Percentiles rank a stretch among this genome's conserved stretches.
phyloP scores from a whole-genome alignment of 306 rosid species.

The Astragalus glycyphyllos region DNA sequence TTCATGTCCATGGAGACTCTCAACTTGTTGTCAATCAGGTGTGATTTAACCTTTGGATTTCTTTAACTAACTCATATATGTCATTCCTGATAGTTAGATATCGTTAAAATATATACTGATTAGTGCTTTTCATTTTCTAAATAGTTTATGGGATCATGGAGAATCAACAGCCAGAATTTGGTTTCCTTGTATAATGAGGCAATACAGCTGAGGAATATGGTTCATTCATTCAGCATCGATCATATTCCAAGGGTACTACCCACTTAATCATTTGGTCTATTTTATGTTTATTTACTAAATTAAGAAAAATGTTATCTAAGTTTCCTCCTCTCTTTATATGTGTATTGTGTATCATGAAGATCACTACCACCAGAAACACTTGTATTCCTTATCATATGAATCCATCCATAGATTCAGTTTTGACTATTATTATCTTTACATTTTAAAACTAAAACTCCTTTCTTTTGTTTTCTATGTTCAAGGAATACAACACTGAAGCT shows the following conservation, averaged over 20 bases:
- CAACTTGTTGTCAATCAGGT: conserved; percentile 92
- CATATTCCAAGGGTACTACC: conserved; percentile 77
- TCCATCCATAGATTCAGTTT: not conserved
- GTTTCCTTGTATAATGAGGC: conserved; percentile 65
- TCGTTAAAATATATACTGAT: too few species aligned
- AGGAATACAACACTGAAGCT: conserved; percentile 80
- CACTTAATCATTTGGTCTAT: conserved; percentile 27
- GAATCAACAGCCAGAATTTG: conserved; percentile 68
- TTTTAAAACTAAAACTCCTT: not conserved
- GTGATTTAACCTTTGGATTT: too few species aligned
- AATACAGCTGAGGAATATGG: conserved; percentile 59
- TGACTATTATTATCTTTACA: not conserved
- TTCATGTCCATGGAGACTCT: conserved; percentile 74
- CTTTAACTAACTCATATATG: too few species aligned
- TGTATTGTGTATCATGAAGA: not conserved
- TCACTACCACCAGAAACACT: not conserved
- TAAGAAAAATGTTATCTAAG: not conserved
- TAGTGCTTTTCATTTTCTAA: too few species aligned
- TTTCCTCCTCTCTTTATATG: too few species aligned
- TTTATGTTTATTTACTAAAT: not conserved
- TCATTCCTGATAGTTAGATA: too few species aligned
- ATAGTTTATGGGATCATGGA: conserved; percentile 82
- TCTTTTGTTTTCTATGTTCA: conserved; percentile 31
- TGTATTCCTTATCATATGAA: not conserved
- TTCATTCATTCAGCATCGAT: conserved; percentile 68